A percentile compares a stretch with the other conserved stretches of the same genome.
These are phyloP conservation scores for Eragrostis nindensis DNA, from an alignment of 176 grass and related monocot species.

Conservation along the genomic window DNA sequence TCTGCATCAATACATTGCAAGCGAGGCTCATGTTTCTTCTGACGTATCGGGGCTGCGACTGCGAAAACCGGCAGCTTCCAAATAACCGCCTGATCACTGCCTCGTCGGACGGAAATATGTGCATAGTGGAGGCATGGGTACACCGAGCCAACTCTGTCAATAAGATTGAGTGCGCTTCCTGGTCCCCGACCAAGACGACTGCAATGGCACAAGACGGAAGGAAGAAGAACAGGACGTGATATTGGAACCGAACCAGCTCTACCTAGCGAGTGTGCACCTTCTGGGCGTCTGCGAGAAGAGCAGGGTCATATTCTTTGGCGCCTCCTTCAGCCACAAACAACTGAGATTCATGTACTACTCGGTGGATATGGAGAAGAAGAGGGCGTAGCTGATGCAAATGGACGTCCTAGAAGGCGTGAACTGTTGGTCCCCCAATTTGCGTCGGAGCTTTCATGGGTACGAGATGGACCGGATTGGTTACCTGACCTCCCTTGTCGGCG, in stretches of 20 bases:
- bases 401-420: no score
- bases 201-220: neutral
- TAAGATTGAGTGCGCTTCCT: neutral
- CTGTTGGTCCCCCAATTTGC: neutral
- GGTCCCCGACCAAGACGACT: neutral
- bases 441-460: no score
- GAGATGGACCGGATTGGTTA: neutral
- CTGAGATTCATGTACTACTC: neutral
- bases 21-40: neutral
- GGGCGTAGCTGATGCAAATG: neutral
- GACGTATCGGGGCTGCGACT: fast-evolving
- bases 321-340: no score
- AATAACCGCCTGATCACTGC: neutral
- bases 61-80: no score
- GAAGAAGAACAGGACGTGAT: neutral
- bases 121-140: neutral
- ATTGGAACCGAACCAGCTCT: no score
- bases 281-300: no score
- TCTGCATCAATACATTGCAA: neutral
- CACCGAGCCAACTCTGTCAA: no score
- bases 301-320: neutral
- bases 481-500: neutral
- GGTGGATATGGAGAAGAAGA: neutral
- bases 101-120: neutral
- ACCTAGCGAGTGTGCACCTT: no score